Evolutionary conservation across 805 yeast genomes (phyloP), one percentile per base, ranked within the genome.

Genomic region (Brettanomyces anomalus): DNA sequence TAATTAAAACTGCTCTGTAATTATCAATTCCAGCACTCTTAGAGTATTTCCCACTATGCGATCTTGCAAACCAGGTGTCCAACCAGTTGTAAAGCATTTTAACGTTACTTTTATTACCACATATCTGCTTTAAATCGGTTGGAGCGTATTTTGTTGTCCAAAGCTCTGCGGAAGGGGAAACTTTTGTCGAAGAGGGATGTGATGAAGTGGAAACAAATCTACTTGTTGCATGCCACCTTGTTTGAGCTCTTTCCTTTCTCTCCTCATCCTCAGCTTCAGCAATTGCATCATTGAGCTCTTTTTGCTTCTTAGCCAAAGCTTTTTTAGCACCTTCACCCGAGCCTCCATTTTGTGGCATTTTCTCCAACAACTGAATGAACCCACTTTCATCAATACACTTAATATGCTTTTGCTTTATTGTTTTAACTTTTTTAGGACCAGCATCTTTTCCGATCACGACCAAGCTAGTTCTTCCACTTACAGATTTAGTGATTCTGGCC

Each of bases 141-240:
- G 99, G 99, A 0, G 97, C 97, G 61, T 93, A 86, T 58, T 79
- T 87, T 4, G 77, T 82, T 0, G 99, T 93, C 98, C 98, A 93
- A 44, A 93, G 65, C 53, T 81, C 81, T 43, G 40, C 15, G 10
- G 36, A 16, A 5, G 17, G 31, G 5, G 41, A 31, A 11, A 13
- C 36, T 8, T 6, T 24, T 6, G 36, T n/a, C 13, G 28, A 32
- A 32, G 7, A 8, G 6, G 28, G 10, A 24, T 24, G 6, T 24
- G 28, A 24, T 7, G 28, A 24, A 32, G 34, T 32, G 7, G 34
- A 32, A 32, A 6, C n/a, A 32, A 6, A n/a, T 7, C n/a, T 16
- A 32, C 18, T 32, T 16, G 15, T 20, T 11, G 6, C 10, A 11
- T 24, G 28, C 28, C 10, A 7, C 18, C 11, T 36, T 14, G 39